Percentiles rank a stretch among this genome's conserved stretches.
phyloP scores from a whole-genome alignment of 371 early-diverging fungal species.

The Syncephalastrum racemosum region DNA sequence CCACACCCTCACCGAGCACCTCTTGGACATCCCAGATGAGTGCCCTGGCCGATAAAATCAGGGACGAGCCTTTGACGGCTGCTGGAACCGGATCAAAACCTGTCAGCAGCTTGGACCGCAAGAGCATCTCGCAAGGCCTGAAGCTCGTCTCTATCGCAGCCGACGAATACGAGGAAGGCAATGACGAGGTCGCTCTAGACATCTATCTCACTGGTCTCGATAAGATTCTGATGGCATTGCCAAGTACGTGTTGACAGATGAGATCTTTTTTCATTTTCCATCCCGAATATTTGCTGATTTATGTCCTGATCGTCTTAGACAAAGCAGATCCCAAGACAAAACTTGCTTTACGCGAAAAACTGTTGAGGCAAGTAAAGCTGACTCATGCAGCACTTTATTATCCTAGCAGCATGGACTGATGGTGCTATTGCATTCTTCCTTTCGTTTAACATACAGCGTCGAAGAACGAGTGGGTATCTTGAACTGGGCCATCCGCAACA shows the following conservation, averaged over 20 bases:
- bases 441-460: conserved; percentile 18
- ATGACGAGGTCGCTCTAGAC: conserved; percentile 48
- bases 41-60: conserved; percentile 35
- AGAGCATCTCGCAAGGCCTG: conserved; percentile 52
- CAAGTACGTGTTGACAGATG: conserved; percentile 33
- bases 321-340: conserved; percentile 33
- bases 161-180: conserved; percentile 54
- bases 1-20: conserved; percentile 31
- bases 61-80: conserved; percentile 22
- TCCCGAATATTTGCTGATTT: neutral
- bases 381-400: neutral
- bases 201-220: conserved; percentile 55
- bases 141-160: conserved; percentile 51
- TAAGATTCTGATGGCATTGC: conserved; percentile 53
- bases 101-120: conserved; percentile 23
- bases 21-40: conserved; percentile 44
- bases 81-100: conserved; percentile 11
- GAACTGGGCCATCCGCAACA: conserved; percentile 21
- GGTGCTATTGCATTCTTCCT: neutral
- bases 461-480: conserved; percentile 45
- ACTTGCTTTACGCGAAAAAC: conserved; percentile 30
- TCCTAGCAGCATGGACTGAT: neutral
- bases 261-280: neutral
- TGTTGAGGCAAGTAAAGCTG: conserved; percentile 18
- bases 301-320: conserved; percentile 19